Percentiles rank a stretch among this genome's conserved stretches.
Evolutionary conservation across 2,329 filamentous ascomycete genomes (phyloP).

Genomic region (Sordariomycetes sp.): DNA sequence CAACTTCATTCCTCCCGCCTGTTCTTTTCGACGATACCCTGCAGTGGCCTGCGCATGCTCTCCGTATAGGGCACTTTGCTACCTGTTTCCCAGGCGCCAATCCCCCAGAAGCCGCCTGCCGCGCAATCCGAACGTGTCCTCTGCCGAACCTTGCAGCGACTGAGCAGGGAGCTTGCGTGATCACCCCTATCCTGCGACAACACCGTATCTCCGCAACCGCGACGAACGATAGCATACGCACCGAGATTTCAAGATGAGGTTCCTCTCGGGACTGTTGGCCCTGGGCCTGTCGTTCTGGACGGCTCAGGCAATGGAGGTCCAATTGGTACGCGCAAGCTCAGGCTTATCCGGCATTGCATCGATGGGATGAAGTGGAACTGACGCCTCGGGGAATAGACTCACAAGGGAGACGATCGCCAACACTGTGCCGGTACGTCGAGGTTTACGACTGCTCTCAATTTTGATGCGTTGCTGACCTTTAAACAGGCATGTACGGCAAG

Average conservation of each 20-base stretch:
- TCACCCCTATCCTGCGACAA: no score
- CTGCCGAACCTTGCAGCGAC: no score
- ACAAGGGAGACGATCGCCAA: constrained; percentile 68
- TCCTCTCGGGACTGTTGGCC: constrained; percentile 38
- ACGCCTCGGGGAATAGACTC: constrained; percentile 43
- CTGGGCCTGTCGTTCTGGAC: constrained; percentile 47
- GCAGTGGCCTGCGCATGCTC: no score
- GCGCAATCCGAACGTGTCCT: no score
- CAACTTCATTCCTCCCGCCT: no score
- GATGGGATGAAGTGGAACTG: neutral
- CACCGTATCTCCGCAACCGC: neutral
- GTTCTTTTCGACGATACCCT: no score
- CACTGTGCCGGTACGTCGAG: constrained; percentile 55
- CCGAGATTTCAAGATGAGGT: constrained; percentile 39
- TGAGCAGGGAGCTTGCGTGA: no score
- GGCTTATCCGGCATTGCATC: no score
- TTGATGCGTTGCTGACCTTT: constrained; percentile 7
- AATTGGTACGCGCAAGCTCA: constrained; percentile 35
- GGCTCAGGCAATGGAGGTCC: constrained; percentile 46
- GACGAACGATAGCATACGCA: no score
- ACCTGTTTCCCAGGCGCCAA: no score
- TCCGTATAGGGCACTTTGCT: no score
- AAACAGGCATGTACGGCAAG: constrained; percentile 82
- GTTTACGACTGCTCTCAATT: neutral
- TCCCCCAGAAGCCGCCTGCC: neutral